Evolutionary conservation across 148 eudicot species (phyloP).

Genomic region (Fagopyrum tataricum): DNA sequence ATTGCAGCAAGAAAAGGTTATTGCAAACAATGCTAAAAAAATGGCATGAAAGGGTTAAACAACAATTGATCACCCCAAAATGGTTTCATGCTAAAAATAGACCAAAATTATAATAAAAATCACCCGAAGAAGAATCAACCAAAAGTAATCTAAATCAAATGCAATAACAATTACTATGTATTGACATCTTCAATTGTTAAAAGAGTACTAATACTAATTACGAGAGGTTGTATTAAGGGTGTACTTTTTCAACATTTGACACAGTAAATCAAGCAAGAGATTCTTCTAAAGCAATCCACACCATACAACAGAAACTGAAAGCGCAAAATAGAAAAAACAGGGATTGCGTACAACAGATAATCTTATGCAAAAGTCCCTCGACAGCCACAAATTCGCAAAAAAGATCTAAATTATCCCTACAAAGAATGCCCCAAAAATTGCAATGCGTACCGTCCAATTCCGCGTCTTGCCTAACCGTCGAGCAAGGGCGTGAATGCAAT

Average conservation of each 20-base stretch:
- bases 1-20: too few species aligned
- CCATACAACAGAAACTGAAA: background rate
- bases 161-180: background rate
- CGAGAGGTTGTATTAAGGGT: too few species aligned
- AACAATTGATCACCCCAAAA: background rate
- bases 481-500: constrained; percentile 84
- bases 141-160: background rate
- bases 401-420: background rate
- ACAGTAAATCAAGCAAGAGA: background rate
- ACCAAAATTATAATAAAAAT: background rate
- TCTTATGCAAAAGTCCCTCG: background rate
- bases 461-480: constrained; percentile 85
- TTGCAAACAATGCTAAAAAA: too few species aligned
- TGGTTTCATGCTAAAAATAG: background rate
- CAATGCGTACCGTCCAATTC: constrained; percentile 83
- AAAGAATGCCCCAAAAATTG: background rate
- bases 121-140: background rate
- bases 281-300: background rate
- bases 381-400: background rate
- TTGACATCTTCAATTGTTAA: background rate
- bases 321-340: background rate
- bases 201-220: background rate
- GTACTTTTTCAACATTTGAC: background rate
- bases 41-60: background rate
- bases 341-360: background rate